Percentiles rank a stretch among this genome's conserved stretches.
Conservation (phyloP, 1,284 basidiomycete genomes). For the Fomitopsis palustris region DNA sequence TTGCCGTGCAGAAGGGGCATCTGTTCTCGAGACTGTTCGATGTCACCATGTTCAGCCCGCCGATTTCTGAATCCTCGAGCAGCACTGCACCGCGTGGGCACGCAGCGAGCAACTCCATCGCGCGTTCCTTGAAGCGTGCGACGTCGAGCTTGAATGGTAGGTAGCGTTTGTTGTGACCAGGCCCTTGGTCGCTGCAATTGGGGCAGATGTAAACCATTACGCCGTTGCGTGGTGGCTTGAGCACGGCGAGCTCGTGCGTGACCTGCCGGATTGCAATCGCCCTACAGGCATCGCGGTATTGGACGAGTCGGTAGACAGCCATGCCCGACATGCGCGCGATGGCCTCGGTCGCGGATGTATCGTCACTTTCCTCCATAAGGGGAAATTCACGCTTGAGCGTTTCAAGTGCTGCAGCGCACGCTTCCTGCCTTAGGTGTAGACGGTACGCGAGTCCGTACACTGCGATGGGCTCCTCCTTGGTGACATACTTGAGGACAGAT, state of each 20-base stretch:
- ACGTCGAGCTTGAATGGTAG: not conserved
- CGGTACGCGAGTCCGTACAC: not conserved
- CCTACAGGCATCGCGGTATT: not conserved
- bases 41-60: not conserved
- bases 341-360: not conserved
- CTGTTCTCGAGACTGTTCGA: not conserved
- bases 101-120: not conserved
- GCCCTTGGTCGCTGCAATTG: not conserved
- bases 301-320: not conserved
- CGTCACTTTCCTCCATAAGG: not conserved
- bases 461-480: not conserved
- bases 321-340: not conserved
- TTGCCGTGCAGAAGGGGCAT: not conserved
- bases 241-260: not conserved
- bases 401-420: not conserved
- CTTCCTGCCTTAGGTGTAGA: not conserved
- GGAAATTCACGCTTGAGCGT: not conserved
- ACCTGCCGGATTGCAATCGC: not conserved
- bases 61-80: not conserved
- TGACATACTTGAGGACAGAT: not conserved
- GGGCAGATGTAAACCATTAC: conserved; percentile 2
- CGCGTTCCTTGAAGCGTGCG: not conserved
- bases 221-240: conserved; percentile 1
- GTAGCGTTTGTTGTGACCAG: not conserved
- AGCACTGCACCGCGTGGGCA: not conserved